These are phyloP conservation scores for Russula abietina DNA, from an alignment of 768 basidiomycete genomes.

Conservation along the genomic window DNA sequence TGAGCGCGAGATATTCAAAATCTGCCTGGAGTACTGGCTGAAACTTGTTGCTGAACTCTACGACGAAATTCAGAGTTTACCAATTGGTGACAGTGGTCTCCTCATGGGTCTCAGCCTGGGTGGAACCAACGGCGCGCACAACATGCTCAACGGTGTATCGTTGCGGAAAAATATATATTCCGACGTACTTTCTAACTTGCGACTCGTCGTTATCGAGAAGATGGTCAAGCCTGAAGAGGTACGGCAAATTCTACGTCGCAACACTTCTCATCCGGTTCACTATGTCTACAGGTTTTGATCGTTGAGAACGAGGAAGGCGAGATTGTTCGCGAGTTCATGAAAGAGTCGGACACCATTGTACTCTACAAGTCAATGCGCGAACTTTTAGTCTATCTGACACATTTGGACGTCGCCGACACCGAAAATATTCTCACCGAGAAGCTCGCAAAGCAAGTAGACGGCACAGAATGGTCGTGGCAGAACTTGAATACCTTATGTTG, in stretches of 20 bases:
- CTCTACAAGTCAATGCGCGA: constrained; percentile 99
- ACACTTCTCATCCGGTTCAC: constrained; percentile 15
- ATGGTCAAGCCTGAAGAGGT: constrained; percentile 99
- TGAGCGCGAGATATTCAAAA: constrained; percentile 98
- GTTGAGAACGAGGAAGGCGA: constrained; percentile 99
- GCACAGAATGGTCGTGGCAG: constrained; percentile 99
- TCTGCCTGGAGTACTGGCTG: constrained; percentile 96
- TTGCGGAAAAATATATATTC: constrained; percentile 92
- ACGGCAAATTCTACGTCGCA: constrained; percentile 22
- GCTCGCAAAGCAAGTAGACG: constrained; percentile 93
- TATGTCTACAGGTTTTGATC: constrained; percentile 69
- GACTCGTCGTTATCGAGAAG: constrained; percentile 93
- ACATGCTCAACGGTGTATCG: constrained; percentile 69
- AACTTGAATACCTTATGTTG: constrained; percentile 98
- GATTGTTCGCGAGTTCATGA: constrained; percentile 98
- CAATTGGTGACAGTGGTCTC: constrained; percentile 78
- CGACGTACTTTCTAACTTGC: constrained; percentile 89
- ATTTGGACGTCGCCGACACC: constrained; percentile 92
- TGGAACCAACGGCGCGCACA: constrained; percentile 53
- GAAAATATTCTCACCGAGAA: constrained; percentile 98
- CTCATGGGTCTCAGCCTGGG: constrained; percentile 88
- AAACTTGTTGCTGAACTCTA: constrained; percentile 95
- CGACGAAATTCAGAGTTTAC: constrained; percentile 90
- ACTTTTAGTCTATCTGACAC: constrained; percentile 93
- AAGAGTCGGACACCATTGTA: constrained; percentile 97